Evolutionary conservation across 306 rosid genomes (phyloP), one percentile per base, ranked within the genome.

Genomic region (Arachis hypogaea): DNA sequence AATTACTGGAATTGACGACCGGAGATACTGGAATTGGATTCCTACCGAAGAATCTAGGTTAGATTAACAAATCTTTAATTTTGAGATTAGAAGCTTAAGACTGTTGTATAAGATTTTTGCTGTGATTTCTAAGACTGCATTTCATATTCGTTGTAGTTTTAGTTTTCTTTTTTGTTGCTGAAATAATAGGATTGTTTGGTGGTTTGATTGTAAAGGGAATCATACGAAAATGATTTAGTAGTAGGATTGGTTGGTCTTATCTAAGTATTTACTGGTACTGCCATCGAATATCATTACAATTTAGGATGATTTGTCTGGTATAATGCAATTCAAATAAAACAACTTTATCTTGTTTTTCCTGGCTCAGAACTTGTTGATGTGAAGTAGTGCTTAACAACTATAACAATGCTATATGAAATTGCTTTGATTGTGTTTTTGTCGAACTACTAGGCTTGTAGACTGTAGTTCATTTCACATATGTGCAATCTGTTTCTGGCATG

Each of bases 1-100:
- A 4, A 91, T 93, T 68, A 93, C 97, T 9, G 98, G 98, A 72
- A 93, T 93, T 41, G 98, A 93, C 41, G 86, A 85, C 43, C 73
- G 97, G 50, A 87, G 98, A 75, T 93, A 93, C 81, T 93, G 98
- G 98, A 93, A 80, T 70, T 93, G 97, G 98, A 46, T 87, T 84
- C 86, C 91, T n/a, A 93, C 98, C 9, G 95, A 93, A 75, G 98
- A 93, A 76, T 93, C 98, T 51, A 89, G 98, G 98, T 90, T 60
- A 73, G 84, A 38, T 40, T 62, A 12, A 52, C 58, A n/a, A 52
- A 14, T 52, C 58, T 52, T 52, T 52, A 4, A 52, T 22, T 14
- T 52, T 52, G 22, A 5, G 58, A 52, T 52, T 14, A 14, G 58
- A 52, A 7, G 28, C 58, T 52, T 52, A 52, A 52, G 22, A 52